phyloP scores from a whole-genome alignment of 1,139 yeast species.

The Keqinozyma sinolaborantium region DNA sequence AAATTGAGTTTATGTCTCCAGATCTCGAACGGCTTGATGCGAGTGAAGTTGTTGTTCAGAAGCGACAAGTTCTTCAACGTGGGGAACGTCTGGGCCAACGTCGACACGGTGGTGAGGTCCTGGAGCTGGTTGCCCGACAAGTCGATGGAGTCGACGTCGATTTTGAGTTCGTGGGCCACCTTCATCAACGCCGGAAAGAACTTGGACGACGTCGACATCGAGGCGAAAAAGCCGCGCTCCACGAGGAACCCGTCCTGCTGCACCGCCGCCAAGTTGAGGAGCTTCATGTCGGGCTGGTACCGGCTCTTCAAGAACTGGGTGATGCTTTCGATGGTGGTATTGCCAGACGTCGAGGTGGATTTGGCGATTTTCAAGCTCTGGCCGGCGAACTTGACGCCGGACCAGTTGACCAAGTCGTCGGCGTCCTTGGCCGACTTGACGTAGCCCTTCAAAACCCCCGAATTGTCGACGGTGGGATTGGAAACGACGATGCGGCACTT shows the following conservation, averaged over 20 bases:
- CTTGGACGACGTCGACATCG: conserved; percentile 61
- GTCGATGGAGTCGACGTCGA: conserved; percentile 70
- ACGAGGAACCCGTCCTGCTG: conserved; percentile 61
- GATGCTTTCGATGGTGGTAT: conserved; percentile 56
- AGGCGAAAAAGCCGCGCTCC: conserved; percentile 63
- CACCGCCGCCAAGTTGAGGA: conserved; percentile 71
- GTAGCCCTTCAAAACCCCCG: conserved; percentile 53
- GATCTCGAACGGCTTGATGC: conserved; percentile 58
- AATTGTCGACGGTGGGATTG: conserved; percentile 41
- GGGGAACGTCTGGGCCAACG: conserved; percentile 76
- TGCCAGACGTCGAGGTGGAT: conserved; percentile 5
- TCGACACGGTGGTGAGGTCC: conserved; percentile 59
- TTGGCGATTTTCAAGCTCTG: conserved; percentile 55
- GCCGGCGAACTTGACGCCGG: conserved; percentile 83
- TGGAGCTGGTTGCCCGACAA: conserved; percentile 65
- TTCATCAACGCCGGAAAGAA: conserved; percentile 92
- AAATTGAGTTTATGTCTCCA: conserved; percentile 76
- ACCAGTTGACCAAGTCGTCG: conserved; percentile 53
- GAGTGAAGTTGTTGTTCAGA: conserved; percentile 66
- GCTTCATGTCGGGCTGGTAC: conserved; percentile 58
- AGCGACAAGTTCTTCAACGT: conserved; percentile 71
- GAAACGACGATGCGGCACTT: conserved; percentile 57
- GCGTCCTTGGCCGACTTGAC: conserved; percentile 59
- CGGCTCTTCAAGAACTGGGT: conserved; percentile 61
- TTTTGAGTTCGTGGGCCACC: conserved; percentile 56